Base-by-base conservation (phyloP, 2,329 filamentous ascomycete species). In the Colletotrichum costaricense region DNA sequence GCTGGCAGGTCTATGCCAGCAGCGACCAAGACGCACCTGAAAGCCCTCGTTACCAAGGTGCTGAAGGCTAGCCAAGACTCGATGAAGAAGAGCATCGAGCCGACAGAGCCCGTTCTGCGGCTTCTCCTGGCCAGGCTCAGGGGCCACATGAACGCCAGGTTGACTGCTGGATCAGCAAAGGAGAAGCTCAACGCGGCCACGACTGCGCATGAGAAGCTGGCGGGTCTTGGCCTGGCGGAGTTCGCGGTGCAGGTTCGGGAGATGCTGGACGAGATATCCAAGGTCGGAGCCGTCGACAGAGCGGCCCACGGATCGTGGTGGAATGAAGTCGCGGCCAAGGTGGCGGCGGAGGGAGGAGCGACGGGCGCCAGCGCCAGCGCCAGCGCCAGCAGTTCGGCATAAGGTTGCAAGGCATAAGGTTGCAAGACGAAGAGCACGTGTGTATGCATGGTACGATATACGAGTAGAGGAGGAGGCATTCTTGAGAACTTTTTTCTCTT, bases 151-250 rank as follows among this genome's bases (percentile, higher is more conserved):
- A 85, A 93, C 28, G 86, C 86, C 3, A 88, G 93, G 22, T 83
- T 95, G 35, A 87, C 89, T 55, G 91, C 93, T 5, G 89, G 86
- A 28, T 93, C 91, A 65, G 90, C 91, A 5, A 92, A 88, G 63
- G 93, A 95, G 78, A 91, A 93, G 77, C 90, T 93, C 70, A 90
- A 90, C 77, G 92, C 90, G 14, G 91, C 92, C 0, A 93, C 89
- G 76, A 91, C 88, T 0, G 93, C 92, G 0, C 90, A 89, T 12
- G 93, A 95, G 80, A 91, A 89, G 71, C 86, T 95, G 8, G 92
- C 92, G 0, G 88, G 88, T 2, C 87, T 93, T 22, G 93, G 93
- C 0, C 82, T 95, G 69, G 91, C 91, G 0, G 93, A 95, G 81
- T 95, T 95, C 79, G 91, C 93, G 19, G 88, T 90, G 33, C 89